These are phyloP conservation scores for Pseudogymnoascus pannorum DNA, from an alignment of 2,329 filamentous ascomycete genomes.

Conservation along the genomic window DNA sequence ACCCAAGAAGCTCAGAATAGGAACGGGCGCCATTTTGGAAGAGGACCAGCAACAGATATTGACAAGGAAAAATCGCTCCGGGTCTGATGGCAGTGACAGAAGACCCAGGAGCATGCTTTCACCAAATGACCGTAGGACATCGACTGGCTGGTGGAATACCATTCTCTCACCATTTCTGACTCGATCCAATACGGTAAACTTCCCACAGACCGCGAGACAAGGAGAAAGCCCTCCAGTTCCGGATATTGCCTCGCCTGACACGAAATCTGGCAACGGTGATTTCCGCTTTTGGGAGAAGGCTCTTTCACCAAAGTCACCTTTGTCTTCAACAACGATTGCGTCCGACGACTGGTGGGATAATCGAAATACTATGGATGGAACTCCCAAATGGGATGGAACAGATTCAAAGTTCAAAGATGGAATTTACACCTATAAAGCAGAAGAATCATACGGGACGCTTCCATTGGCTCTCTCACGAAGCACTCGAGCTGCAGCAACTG, in stretches of 20 bases:
- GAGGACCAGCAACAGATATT: constrained; percentile 50
- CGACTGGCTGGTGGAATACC: constrained; percentile 71
- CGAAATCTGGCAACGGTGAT: constrained; percentile 20
- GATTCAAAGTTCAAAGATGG: constrained; percentile 11
- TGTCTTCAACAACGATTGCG: constrained; percentile 23
- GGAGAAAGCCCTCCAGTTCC: constrained; percentile 22
- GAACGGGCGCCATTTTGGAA: constrained; percentile 60
- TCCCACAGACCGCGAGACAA: not conserved
- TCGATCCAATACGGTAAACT: constrained; percentile 26
- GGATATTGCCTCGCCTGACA: constrained; percentile 25
- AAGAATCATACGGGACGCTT: not conserved
- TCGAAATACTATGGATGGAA: constrained; percentile 17
- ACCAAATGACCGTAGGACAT: constrained; percentile 37
- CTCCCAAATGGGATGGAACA: constrained; percentile 5
- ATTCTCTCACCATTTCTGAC: constrained; percentile 62
- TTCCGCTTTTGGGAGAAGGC: constrained; percentile 27
- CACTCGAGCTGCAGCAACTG: not conserved
- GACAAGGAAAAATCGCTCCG: constrained; percentile 17
- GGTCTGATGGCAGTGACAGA: not conserved
- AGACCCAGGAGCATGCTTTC: constrained; percentile 18
- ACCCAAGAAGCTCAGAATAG: constrained; percentile 17
- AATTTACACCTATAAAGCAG: constrained; percentile 4
- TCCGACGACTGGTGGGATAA: constrained; percentile 35
- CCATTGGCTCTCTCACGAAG: constrained; percentile 1
- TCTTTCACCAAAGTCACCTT: constrained; percentile 27